Evolutionary conservation across 352 stramenopile genomes (phyloP), one percentile per base, ranked within the genome.

Genomic region (Globisporangium nagaii): DNA sequence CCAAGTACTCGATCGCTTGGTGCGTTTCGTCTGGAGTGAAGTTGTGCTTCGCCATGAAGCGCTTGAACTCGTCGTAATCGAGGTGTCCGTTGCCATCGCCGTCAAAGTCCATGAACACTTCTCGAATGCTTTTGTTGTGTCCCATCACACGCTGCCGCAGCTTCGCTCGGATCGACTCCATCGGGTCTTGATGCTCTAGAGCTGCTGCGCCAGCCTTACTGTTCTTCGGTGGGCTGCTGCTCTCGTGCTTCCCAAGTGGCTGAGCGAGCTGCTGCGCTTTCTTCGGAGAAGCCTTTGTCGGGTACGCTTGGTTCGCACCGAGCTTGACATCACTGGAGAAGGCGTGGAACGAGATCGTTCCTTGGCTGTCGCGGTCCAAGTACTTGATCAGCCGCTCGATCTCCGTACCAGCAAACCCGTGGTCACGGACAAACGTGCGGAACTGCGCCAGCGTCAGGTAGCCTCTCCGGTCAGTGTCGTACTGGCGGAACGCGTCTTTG

Each of bases 71-170:
- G 39, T 67, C 68, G 50, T 89, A 70, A 54, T 89, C 79, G 13
- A 89, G 65, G 22, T 68, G 68, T 0, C 76, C 79, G 34, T 78
- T 89, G 8, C 62, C 66, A 45, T 89, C 76, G 5, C 52, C 27
- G 42, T 89, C 76, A 53, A 84, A 87, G 47, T 89, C 74, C 54
- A 85, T 67, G 22, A 87, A 87, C 6, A 89, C 64, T 49, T 89
- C 75, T 27, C 79, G 73, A 31, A 89, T 89, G 19, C 67, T 85
- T 58, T 89, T 89, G 64, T 62, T 84, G n/a, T 79, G 66, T 0
- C 75, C 79, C 66, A 89, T 85, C 6, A 87, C 74, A 39, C 79
- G 71, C 49, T 89, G 71, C 0, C 75, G 67, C 9, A 89, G 49
- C 56, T 84, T 81, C 1, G 56, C 60, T 19, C 79, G 72, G 27